Evolutionary conservation across 306 rosid species (phyloP).

Genomic region (Begonia fuchsioides): DNA sequence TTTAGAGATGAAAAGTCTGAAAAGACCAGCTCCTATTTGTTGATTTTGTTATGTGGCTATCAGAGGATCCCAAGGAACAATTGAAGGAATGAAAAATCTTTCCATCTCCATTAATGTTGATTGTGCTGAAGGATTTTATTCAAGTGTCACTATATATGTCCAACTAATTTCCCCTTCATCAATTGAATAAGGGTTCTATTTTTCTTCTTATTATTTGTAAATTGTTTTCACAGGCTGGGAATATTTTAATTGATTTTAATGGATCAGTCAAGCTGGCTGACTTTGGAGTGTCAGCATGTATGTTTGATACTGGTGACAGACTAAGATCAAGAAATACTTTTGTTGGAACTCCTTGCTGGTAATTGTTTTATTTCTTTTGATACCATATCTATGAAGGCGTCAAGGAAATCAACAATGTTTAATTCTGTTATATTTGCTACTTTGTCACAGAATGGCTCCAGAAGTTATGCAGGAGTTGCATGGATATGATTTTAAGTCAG

Average conservation of each 20-base stretch:
- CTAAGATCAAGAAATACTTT: constrained; percentile 81
- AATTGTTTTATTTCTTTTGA: background rate
- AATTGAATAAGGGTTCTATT: background rate
- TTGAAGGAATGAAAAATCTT: too few relatives aligned
- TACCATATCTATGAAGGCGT: background rate
- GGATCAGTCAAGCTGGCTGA: constrained; percentile 85
- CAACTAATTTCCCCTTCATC: too few relatives aligned
- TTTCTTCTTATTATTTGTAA: background rate
- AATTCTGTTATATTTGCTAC: constrained; percentile 2
- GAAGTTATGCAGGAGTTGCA: constrained; percentile 98
- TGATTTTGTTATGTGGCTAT: too few relatives aligned
- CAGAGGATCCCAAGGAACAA: too few relatives aligned
- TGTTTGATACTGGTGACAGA: constrained; percentile 88
- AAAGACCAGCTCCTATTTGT: too few relatives aligned
- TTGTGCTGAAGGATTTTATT: too few relatives aligned
- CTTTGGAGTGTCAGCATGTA: constrained; percentile 89
- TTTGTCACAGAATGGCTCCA: constrained; percentile 72
- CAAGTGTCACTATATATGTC: too few relatives aligned
- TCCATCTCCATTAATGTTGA: too few relatives aligned
- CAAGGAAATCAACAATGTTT: too few relatives aligned
- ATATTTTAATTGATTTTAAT: constrained; percentile 56
- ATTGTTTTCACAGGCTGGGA: constrained; percentile 59
- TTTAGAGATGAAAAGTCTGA: too few relatives aligned
- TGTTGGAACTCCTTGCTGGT: constrained; percentile 99
- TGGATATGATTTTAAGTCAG: constrained; percentile 97